Base-by-base conservation (phyloP, 2,329 filamentous ascomycete species). In the Elsinoe fawcettii region DNA sequence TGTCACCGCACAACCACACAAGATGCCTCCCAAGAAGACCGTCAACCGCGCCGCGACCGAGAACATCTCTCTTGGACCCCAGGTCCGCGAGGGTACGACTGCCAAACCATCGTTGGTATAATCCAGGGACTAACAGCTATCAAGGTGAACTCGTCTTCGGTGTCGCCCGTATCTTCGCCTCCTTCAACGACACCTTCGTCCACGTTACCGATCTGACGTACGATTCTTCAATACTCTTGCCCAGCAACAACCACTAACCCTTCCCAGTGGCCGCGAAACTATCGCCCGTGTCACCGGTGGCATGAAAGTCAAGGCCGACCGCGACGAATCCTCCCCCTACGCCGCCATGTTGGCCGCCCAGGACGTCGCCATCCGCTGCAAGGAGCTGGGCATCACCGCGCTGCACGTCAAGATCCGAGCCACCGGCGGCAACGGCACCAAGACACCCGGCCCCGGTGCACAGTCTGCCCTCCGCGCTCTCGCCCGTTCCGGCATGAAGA, bases 251-350 rank as follows among this genome's bases (percentile, higher is more conserved):
- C 25, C 3, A 47, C 39, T 56, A 34, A 55, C 43, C 16, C 32
- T 7, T 25, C 12, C 76, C 81, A 95, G 89, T 80, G 93, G 93
- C 81, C 93, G 93, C 80, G 93, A 99, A 88, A 99, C 95, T 80
- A 96, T 99, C 82, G 89, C 85, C 85, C 91, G 93, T 89, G 92
- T 99, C 69, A 99, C 95, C 72, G 93, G 95, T 82, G 95, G 95
- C 75, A 99, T 99, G 93, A 99, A 99, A 85, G 93, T 99, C 85
- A 99, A 99, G 88, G 91, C 91, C 78, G 91, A 99, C 75, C 92
- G 93, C 84, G 93, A 99, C 81, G 93, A 99, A 84, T 97, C 92
- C 72, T 97, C 93, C 68, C 93, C 93, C 71, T 99, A 99, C 84
- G 93, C 93, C 73, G 93, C 93, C 80, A 99, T 99, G 93, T 91